These are phyloP conservation scores for Aureobasidium sp. DNA, from an alignment of 2,329 filamentous ascomycete species.

Conservation along the genomic window DNA sequence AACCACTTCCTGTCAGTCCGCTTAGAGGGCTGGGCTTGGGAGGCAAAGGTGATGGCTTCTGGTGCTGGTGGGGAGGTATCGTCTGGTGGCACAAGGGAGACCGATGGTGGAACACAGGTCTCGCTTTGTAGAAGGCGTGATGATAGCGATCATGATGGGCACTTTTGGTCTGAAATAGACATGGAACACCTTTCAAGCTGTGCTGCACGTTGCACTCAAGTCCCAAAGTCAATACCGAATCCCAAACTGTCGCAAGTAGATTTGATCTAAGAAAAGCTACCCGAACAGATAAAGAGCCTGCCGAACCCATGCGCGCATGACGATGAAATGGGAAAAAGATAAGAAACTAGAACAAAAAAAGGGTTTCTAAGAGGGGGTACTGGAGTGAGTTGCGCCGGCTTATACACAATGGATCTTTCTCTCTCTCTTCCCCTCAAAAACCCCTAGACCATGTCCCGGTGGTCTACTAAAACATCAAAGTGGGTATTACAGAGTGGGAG, in stretches of 20 bases:
- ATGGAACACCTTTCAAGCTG: background rate
- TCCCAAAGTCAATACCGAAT: background rate
- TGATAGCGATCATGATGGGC: background rate
- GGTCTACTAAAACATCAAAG: conserved; percentile 1
- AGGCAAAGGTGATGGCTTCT: conserved; percentile 51
- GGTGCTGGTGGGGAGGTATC: conserved; percentile 53
- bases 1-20: conserved; percentile 69
- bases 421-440: background rate
- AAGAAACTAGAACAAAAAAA: conserved; percentile 3
- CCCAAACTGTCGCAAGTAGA: conserved; percentile 8
- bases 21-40: conserved; percentile 60
- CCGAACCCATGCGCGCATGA: conserved; percentile 9
- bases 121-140: conserved; percentile 28
- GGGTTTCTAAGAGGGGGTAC: background rate
- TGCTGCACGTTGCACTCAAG: background rate
- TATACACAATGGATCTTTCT: conserved; percentile 11
- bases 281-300: conserved; percentile 7
- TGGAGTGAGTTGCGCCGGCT: conserved; percentile 7
- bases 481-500: conserved; percentile 8
- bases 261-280: background rate
- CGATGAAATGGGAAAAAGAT: background rate
- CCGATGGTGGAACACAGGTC: conserved; percentile 55
- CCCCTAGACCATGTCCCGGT: background rate
- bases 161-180: background rate
- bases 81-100: conserved; percentile 51